Evolutionary conservation across 2,329 filamentous ascomycete genomes (phyloP).

Genomic region (Penicillium italicum): DNA sequence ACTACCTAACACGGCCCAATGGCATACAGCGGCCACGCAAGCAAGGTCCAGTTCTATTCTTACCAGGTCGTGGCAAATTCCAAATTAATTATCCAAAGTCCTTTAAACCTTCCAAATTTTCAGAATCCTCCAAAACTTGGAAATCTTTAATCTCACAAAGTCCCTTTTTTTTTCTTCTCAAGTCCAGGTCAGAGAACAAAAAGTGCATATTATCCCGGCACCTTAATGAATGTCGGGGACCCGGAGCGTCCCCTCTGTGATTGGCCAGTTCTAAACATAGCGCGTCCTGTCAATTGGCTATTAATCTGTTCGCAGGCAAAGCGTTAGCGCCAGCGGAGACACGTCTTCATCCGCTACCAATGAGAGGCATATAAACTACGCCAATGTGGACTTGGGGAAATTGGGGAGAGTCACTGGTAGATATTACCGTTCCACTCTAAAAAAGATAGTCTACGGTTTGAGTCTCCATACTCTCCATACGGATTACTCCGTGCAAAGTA

Average conservation of each 20-base stretch:
- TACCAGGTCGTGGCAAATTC: conserved; percentile 9
- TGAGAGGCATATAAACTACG: conserved; percentile 1
- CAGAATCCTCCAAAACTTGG: background rate
- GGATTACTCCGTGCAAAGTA: background rate
- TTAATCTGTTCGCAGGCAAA: conserved; percentile 11
- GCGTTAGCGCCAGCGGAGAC: conserved; percentile 12
- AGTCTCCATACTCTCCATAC: background rate
- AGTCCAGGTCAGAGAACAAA: conserved; percentile 5
- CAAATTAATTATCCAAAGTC: background rate
- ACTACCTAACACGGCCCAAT: conserved; percentile 2
- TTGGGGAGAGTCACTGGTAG: conserved; percentile 9
- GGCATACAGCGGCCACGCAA: conserved; percentile 13
- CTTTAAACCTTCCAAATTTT: background rate
- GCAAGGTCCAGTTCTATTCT: conserved; percentile 18
- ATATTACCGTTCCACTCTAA: conserved; percentile 3
- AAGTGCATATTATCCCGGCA: background rate
- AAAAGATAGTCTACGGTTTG: background rate
- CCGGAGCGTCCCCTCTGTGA: conserved; percentile 12
- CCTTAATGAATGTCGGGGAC: conserved; percentile 14
- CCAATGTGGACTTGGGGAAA: conserved; percentile 14
- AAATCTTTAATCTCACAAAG: background rate
- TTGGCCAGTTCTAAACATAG: conserved; percentile 31
- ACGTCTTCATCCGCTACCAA: conserved; percentile 16
- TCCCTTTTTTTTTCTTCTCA: background rate
- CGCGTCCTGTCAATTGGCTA: conserved; percentile 7